These are phyloP conservation scores for Pseudogymnoascus pannorum DNA, from an alignment of 2,329 filamentous ascomycete genomes.

Conservation along the genomic window DNA sequence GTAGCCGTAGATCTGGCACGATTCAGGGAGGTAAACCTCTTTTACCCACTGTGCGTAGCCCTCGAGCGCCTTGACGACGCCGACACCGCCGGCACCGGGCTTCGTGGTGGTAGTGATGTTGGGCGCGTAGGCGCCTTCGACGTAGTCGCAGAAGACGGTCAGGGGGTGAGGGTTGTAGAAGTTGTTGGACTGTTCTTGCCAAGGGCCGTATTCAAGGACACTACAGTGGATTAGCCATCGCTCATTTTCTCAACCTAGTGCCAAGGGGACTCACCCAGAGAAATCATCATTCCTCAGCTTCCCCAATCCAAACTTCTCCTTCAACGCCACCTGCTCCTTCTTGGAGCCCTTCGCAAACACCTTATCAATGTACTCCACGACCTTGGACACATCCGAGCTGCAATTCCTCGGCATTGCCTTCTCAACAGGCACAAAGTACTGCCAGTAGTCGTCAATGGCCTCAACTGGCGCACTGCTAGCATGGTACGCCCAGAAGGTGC, in stretches of 20 bases:
- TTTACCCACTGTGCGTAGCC: constrained; percentile 50
- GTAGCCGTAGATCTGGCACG: constrained; percentile 42
- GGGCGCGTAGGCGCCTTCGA: constrained; percentile 21
- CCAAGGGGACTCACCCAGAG: constrained; percentile 18
- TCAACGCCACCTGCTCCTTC: constrained; percentile 37
- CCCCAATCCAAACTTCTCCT: constrained; percentile 44
- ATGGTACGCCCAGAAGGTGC: constrained; percentile 55
- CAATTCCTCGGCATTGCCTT: constrained; percentile 53
- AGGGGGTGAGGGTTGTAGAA: constrained; percentile 41
- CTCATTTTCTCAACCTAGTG: neutral
- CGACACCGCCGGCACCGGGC: neutral
- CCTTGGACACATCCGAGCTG: constrained; percentile 42
- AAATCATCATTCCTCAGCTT: constrained; percentile 37
- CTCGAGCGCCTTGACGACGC: constrained; percentile 30
- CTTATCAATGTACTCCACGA: constrained; percentile 48
- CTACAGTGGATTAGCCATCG: constrained; percentile 19
- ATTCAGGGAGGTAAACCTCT: constrained; percentile 39
- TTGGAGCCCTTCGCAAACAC: constrained; percentile 37
- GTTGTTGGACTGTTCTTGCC: constrained; percentile 48
- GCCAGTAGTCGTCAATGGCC: constrained; percentile 49
- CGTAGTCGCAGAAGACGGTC: constrained; percentile 38
- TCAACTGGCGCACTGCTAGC: constrained; percentile 49
- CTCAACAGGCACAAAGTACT: constrained; percentile 50
- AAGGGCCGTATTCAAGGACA: constrained; percentile 48
- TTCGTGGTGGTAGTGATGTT: neutral